Base-by-base conservation (phyloP, 495 filamentous ascomycete species). In the Xylaria scruposa region DNA sequence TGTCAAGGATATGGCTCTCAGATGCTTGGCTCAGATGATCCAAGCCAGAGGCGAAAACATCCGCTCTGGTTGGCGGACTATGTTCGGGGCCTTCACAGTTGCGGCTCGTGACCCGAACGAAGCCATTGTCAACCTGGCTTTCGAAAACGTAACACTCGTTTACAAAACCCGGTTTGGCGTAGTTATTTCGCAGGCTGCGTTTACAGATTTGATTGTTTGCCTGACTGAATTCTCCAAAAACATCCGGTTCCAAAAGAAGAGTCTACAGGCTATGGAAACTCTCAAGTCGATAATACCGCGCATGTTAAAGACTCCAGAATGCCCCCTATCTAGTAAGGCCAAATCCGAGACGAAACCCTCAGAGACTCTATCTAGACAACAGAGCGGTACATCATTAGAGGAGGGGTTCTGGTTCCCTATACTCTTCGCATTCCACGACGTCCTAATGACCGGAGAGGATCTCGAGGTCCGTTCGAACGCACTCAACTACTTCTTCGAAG, bases 371-470 rank as follows among this genome's bases (percentile, higher is more conserved):
- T 78, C 72, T 56, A 76, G 75, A 24, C 77, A 76, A 40, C 88
- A 89, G 73, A 86, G 78, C 12, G 81, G 86, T 33, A 91, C 90
- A 67, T 94, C 93, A 0, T 88, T 96, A 73, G 95, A 98, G 77
- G 97, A 98, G 78, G 95, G 97, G 47, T 99, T 93, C 81, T 99
- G 96, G 96, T 98, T 98, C 74, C 96, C 96, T 0, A 92, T 99
- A 38, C 86, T 99, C 15, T 98, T 98, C 78, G 94, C 97, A 7
- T 98, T 98, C 84, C 96, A 99, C 81, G 96, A 99, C 81, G 94
- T 98, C 26, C 85, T 99, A 26, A 99, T 99, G 96, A 99, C 96
- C 38, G 96, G 96, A 3, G 96, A 98, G 79, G 96, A 99, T 78
- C 87, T 99, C n/a, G 96, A 99, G 79, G 95, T 97, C 58, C 90